These are phyloP conservation scores for Cubamyces sp. DNA, from an alignment of 768 basidiomycete species.

Conservation along the genomic window DNA sequence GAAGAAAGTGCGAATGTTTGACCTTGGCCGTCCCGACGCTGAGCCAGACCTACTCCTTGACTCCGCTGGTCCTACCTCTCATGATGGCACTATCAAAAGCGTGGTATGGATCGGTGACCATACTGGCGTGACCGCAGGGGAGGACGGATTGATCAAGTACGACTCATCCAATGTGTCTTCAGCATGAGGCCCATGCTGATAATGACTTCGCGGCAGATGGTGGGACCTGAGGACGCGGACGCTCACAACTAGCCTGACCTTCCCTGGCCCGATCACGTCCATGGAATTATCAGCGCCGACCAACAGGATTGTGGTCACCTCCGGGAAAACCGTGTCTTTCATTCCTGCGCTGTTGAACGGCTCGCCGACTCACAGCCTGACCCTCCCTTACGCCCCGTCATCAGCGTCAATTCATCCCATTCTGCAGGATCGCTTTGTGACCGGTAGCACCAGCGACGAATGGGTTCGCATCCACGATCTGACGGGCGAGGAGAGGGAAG, in stretches of 20 bases:
- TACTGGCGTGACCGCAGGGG: conserved; percentile 87
- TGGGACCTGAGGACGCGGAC: conserved; percentile 90
- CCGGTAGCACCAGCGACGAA: conserved; percentile 87
- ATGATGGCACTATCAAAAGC: conserved; percentile 90
- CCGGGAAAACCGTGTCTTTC: conserved; percentile 91
- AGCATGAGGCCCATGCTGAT: not conserved
- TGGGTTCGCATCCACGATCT: conserved; percentile 96
- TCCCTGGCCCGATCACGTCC: conserved; percentile 83
- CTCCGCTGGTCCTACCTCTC: conserved; percentile 58
- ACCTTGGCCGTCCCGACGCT: conserved; percentile 83
- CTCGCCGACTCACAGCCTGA: conserved; percentile 72
- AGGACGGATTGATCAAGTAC: conserved; percentile 91
- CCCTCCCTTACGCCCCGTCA: conserved; percentile 84
- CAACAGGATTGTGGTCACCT: conserved; percentile 84
- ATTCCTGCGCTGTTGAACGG: conserved; percentile 73
- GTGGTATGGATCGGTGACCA: conserved; percentile 93
- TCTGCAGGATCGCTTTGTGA: conserved; percentile 87
- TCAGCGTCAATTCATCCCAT: conserved; percentile 95
- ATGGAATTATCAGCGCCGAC: conserved; percentile 91
- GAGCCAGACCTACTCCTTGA: conserved; percentile 82
- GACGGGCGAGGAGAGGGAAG: conserved; percentile 86
- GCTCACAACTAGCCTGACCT: conserved; percentile 69
- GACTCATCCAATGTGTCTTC: conserved; percentile 23
- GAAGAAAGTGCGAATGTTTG: conserved; percentile 96
- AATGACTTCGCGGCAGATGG: conserved; percentile 62